phyloP scores from a whole-genome alignment of 352 stramenopile species.

The Phytopythium boreale region DNA sequence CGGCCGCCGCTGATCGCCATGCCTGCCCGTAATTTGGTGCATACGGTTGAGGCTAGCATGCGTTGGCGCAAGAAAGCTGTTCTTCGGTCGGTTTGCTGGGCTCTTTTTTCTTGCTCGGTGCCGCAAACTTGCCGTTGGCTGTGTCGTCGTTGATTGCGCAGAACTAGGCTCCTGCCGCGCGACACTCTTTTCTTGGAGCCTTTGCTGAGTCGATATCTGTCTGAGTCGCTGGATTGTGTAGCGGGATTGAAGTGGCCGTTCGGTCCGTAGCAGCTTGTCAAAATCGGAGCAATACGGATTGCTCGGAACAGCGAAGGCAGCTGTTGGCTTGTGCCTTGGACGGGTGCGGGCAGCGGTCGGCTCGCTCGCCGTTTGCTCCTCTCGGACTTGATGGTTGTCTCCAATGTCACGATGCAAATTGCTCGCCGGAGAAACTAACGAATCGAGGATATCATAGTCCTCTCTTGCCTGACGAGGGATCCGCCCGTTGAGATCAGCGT shows the following conservation, averaged over 20 bases:
- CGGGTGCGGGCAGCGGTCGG: conserved; percentile 10
- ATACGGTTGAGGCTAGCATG: conserved; percentile 61
- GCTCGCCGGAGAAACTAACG: conserved; percentile 16
- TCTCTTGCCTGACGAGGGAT: conserved; percentile 8
- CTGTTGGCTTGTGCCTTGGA: conserved; percentile 3
- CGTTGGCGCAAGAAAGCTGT: conserved; percentile 62
- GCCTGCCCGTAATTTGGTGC: conserved; percentile 22
- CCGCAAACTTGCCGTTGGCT: background rate
- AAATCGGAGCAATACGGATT: conserved; percentile 31
- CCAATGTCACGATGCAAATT: background rate
- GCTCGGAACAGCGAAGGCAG: conserved; percentile 7
- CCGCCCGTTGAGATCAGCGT: background rate
- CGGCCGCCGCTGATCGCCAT: conserved; percentile 27
- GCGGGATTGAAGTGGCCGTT: conserved; percentile 11
- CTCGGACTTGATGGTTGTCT: conserved; percentile 2
- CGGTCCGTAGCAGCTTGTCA: conserved; percentile 35
- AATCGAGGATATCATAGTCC: conserved; percentile 41
- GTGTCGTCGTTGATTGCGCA: background rate
- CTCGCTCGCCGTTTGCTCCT: conserved; percentile 25
- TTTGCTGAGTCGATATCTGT: conserved; percentile 6
- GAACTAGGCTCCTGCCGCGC: background rate
- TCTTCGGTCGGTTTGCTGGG: conserved; percentile 25
- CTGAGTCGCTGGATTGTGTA: background rate
- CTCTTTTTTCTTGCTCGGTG: conserved; percentile 14
- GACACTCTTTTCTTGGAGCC: background rate